Percentiles rank a stretch among this genome's conserved stretches.
Conservation (phyloP, 2,329 filamentous ascomycete genomes). For the Diaporthe sp. region DNA sequence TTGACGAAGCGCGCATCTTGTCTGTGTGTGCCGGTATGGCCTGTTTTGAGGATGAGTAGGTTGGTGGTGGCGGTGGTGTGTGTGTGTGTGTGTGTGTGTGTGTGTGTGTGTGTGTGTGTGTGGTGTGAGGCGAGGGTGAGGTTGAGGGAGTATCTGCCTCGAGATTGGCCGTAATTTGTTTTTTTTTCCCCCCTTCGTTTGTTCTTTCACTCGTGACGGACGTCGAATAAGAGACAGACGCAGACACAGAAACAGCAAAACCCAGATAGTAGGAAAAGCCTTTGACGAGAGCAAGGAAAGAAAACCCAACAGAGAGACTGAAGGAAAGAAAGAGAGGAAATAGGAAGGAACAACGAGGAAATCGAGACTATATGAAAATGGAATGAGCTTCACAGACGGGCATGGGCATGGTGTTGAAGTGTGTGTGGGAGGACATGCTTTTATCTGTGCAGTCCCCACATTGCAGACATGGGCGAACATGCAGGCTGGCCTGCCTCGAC, state of each 20-base stretch:
- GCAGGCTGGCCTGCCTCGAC: constrained; percentile 12
- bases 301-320: constrained; percentile 31
- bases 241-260: constrained; percentile 28
- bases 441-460: constrained; percentile 26
- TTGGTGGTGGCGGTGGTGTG: not conserved
- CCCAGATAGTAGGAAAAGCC: constrained; percentile 29
- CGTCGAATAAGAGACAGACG: constrained; percentile 16
- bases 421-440: constrained; percentile 14
- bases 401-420: not conserved
- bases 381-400: constrained; percentile 29
- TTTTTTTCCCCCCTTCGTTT: not conserved
- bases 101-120: constrained; percentile 26
- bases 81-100: constrained; percentile 14
- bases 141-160: constrained; percentile 19
- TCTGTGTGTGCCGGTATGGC: constrained; percentile 12
- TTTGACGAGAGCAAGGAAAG: constrained; percentile 30
- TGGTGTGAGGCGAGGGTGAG: constrained; percentile 13
- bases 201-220: constrained; percentile 7
- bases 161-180: constrained; percentile 20
- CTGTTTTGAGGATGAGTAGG: not conserved
- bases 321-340: constrained; percentile 25
- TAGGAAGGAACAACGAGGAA: constrained; percentile 2
- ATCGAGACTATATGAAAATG: constrained; percentile 24
- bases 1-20: constrained; percentile 62
- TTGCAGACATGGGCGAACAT: not conserved